These are phyloP conservation scores for Diacronema lutheri DNA, from an alignment of 78 protist species.

Conservation along the genomic window DNA sequence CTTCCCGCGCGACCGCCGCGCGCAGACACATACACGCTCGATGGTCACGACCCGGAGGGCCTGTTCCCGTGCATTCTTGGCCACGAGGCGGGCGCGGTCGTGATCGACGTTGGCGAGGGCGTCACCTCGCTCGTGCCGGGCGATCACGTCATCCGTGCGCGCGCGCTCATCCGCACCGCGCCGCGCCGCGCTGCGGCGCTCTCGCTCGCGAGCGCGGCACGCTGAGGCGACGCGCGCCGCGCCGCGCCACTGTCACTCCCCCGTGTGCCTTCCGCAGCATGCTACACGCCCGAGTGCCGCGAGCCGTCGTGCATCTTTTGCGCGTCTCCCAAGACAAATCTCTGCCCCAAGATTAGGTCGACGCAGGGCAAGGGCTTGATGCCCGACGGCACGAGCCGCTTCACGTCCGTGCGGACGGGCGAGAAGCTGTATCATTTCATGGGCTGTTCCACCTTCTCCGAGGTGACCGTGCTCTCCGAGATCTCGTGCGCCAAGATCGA, in stretches of 20 bases:
- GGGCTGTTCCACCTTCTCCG: constrained; percentile 4
- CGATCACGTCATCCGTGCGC: constrained; percentile 3
- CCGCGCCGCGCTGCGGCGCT: too few species aligned
- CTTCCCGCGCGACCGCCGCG: too few species aligned
- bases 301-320: background rate
- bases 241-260: too few species aligned
- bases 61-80: constrained; percentile 39
- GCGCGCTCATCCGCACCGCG: too few species aligned
- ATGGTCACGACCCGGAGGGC: constrained; percentile 36
- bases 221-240: too few species aligned
- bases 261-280: too few species aligned
- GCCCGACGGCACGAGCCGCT: constrained; percentile 7
- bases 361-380: background rate
- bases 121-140: background rate
- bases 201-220: too few species aligned
- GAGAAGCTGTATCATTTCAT: background rate
- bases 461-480: background rate
- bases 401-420: background rate
- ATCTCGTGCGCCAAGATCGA: background rate
- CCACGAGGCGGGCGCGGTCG: constrained; percentile 21
- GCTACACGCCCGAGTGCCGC: constrained; percentile 6
- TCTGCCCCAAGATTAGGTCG: background rate
- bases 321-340: background rate
- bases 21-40: background rate
- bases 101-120: background rate